Evolutionary conservation across 306 rosid species (phyloP), one percentile per base, ranked within the genome.

Genomic region (Lupinus albus): DNA sequence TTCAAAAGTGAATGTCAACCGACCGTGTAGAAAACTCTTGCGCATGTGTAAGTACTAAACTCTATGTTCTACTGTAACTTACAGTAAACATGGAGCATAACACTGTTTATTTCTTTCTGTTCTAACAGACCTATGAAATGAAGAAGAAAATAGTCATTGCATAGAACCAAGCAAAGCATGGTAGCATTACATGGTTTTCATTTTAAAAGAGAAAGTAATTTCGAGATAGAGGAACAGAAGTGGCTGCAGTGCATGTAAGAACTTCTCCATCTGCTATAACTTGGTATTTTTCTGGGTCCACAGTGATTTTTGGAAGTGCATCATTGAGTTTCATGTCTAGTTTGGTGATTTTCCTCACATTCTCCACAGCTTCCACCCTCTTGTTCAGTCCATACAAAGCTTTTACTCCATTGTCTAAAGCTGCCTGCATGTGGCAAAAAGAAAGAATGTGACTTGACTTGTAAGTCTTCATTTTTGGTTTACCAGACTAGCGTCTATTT

Each of bases 281-380:
- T 0, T 61, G 77, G 80, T 83, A 93, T 46, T 84, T 76, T 76
- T 93, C 99, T 0, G 98, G 97, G 58, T 93, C 98, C 51, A 93
- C 98, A 15, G 80, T 77, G 68, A 93, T 93, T 44, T 68, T 11
- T 36, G 98, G 98, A 60, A 89, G 95, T 11, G 97, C 76, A 3
- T 89, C 79, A 13, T 89, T 93, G 70, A 91, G 88, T 74, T 83
- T 84, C 98, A 93, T 93, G 85, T 93, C 95, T 8, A 80, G 87
- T 82, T 93, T 93, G 42, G 80, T 85, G 33, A 93, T 89, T 11
- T 56, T 81, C 81, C 94, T 86, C 18, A 86, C 87, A 33, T 84
- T 86, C 11, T 79, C 67, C 42, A 89, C 98, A 0, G 89, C 94
- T 79, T 82, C 85, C 50, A 93, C 86, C 63, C 76, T 76, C 85